Percentiles rank a stretch among this genome's conserved stretches.
Evolutionary conservation across 768 basidiomycete species (phyloP).

Genomic region (Amanita fuliginea): DNA sequence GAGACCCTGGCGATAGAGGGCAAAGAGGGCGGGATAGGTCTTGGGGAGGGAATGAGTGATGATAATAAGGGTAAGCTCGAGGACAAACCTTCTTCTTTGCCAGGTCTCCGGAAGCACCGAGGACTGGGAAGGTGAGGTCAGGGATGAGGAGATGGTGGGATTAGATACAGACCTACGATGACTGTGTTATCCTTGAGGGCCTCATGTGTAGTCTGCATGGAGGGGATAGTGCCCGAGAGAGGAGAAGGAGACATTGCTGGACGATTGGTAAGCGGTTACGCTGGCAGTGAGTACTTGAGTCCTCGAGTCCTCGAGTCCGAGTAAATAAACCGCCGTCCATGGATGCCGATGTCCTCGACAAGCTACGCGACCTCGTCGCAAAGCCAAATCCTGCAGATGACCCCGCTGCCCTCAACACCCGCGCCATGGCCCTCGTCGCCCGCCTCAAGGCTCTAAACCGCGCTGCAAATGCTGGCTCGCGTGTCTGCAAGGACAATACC

Average conservation of each 20-base stretch:
- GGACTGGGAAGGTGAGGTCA: conserved; percentile 36
- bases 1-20: conserved; percentile 69
- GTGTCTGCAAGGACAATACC: conserved; percentile 55
- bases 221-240: conserved; percentile 78
- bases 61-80: background rate
- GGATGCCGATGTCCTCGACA: conserved; percentile 42
- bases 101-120: conserved; percentile 94
- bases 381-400: conserved; percentile 32
- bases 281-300: background rate
- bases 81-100: conserved; percentile 89
- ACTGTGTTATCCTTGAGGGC: conserved; percentile 80
- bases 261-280: conserved; percentile 10
- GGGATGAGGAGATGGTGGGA: conserved; percentile 8
- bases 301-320: too few species aligned
- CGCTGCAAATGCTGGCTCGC: conserved; percentile 58
- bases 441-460: conserved; percentile 75
- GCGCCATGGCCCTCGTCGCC: conserved; percentile 66
- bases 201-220: conserved; percentile 68
- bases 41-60: conserved; percentile 20
- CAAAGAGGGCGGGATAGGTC: conserved; percentile 95
- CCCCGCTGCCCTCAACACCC: conserved; percentile 41
- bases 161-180: conserved; percentile 60
- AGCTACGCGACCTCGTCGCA: conserved; percentile 53
- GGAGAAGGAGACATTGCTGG: conserved; percentile 26
- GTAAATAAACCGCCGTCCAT: background rate